phyloP scores from a whole-genome alignment of 495 filamentous ascomycete genomes.

The Talaromyces nanjingensis region DNA sequence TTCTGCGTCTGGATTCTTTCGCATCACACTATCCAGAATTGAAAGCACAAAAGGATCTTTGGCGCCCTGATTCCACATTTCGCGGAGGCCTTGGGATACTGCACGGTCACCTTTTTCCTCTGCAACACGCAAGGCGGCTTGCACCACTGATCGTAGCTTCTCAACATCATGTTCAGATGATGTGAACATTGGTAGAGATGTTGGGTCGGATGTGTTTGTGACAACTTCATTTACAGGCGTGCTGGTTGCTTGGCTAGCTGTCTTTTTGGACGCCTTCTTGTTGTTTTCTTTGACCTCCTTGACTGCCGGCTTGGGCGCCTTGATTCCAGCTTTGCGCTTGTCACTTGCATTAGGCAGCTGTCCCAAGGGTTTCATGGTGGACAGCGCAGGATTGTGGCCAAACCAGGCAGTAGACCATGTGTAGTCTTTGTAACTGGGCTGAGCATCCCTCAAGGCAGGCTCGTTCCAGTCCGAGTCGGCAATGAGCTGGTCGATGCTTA shows the following conservation, averaged over 20 bases:
- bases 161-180: conserved; percentile 21
- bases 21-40: conserved; percentile 20
- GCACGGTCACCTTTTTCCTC: conserved; percentile 19
- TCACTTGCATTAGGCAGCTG: conserved; percentile 20
- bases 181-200: conserved; percentile 16
- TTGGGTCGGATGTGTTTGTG: conserved; percentile 10
- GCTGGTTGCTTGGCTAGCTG: conserved; percentile 13
- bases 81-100: conserved; percentile 21
- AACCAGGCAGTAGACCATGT: conserved; percentile 25
- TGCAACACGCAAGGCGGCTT: conserved; percentile 17
- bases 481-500: conserved; percentile 7
- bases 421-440: conserved; percentile 63
- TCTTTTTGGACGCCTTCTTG: conserved; percentile 10
- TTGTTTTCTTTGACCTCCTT: conserved; percentile 5
- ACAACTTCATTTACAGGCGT: conserved; percentile 2
- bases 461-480: conserved; percentile 56
- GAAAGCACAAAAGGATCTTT: conserved; percentile 21
- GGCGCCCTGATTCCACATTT: conserved; percentile 20
- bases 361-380: conserved; percentile 26
- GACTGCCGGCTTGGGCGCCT: conserved; percentile 10
- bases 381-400: conserved; percentile 20
- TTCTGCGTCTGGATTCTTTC: conserved; percentile 16
- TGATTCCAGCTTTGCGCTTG: conserved; percentile 25
- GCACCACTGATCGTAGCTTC: conserved; percentile 18
- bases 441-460: conserved; percentile 55